phyloP scores from a whole-genome alignment of 2,329 filamentous ascomycete species.

The Fusarium sp. region DNA sequence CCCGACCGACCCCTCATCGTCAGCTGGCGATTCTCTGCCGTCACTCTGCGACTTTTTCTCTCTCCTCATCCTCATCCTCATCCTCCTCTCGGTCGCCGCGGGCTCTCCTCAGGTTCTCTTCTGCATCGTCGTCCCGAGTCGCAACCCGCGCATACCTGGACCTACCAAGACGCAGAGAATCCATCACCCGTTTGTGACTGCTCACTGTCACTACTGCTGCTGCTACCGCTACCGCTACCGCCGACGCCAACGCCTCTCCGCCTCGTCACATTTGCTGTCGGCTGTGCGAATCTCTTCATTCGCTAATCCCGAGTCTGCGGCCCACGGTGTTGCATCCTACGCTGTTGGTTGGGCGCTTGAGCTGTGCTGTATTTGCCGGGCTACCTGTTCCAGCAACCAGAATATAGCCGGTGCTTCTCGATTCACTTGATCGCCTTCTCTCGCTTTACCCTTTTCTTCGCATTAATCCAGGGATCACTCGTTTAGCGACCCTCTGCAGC shows the following conservation, averaged over 20 bases:
- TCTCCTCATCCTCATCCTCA: constrained; percentile 24
- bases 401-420: constrained; percentile 22
- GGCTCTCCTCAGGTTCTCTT: constrained; percentile 24
- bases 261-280: constrained; percentile 49
- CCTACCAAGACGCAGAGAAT: constrained; percentile 1
- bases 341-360: constrained; percentile 48
- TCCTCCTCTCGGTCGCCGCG: constrained; percentile 15
- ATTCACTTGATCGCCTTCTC: constrained; percentile 12
- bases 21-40: constrained; percentile 32
- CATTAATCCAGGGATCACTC: constrained; percentile 15
- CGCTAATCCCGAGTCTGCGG: constrained; percentile 44
- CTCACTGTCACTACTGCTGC: constrained; percentile 35
- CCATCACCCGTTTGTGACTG: constrained; percentile 19
- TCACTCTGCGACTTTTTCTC: constrained; percentile 34
- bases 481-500: constrained; percentile 11
- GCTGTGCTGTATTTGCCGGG: constrained; percentile 29
- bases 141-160: constrained; percentile 12
- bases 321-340: constrained; percentile 49
- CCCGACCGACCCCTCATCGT: constrained; percentile 49
- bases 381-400: constrained; percentile 28
- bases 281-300: constrained; percentile 49
- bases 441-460: constrained; percentile 15
- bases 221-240: constrained; percentile 33
- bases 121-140: constrained; percentile 6
- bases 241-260: constrained; percentile 40